phyloP scores from a whole-genome alignment of 805 yeast species.

The Tetrapisispora iriomotensis region DNA sequence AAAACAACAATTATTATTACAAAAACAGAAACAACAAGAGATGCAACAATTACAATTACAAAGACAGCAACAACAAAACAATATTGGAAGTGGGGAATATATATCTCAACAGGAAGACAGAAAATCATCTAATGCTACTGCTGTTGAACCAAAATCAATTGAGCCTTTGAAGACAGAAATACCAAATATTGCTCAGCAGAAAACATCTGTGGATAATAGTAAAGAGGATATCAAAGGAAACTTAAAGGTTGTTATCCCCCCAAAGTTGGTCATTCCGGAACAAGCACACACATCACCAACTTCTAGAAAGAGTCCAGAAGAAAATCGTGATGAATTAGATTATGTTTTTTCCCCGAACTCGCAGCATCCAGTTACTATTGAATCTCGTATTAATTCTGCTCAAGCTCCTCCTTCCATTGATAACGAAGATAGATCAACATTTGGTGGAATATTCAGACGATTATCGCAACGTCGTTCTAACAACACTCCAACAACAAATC shows the following conservation, averaged over 20 bases:
- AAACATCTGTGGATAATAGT: not conserved
- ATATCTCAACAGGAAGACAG: not conserved
- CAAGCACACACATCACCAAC: constrained; percentile 42
- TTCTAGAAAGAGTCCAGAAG: constrained; percentile 21
- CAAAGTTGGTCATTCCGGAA: constrained; percentile 38
- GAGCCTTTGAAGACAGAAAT: not conserved
- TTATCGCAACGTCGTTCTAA: constrained; percentile 26
- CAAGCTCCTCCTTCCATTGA: constrained; percentile 15
- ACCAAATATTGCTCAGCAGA: not conserved
- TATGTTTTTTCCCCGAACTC: constrained; percentile 24
- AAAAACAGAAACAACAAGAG: constrained; percentile 11
- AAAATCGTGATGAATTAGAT: constrained; percentile 15
- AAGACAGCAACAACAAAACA: not conserved
- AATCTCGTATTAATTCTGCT: constrained; percentile 34
- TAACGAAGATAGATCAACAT: constrained; percentile 18
- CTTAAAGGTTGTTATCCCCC: constrained; percentile 28
- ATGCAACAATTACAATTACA: not conserved
- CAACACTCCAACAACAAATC: constrained; percentile 3
- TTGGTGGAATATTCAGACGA: constrained; percentile 29
- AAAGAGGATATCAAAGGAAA: constrained; percentile 3
- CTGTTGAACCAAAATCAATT: not conserved
- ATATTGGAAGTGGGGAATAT: not conserved
- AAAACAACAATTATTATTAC: constrained; percentile 15
- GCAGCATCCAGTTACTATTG: constrained; percentile 22
- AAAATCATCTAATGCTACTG: not conserved